Evolutionary conservation across 257 asterid species (phyloP).

Genomic region (Nicotiana paniculata): DNA sequence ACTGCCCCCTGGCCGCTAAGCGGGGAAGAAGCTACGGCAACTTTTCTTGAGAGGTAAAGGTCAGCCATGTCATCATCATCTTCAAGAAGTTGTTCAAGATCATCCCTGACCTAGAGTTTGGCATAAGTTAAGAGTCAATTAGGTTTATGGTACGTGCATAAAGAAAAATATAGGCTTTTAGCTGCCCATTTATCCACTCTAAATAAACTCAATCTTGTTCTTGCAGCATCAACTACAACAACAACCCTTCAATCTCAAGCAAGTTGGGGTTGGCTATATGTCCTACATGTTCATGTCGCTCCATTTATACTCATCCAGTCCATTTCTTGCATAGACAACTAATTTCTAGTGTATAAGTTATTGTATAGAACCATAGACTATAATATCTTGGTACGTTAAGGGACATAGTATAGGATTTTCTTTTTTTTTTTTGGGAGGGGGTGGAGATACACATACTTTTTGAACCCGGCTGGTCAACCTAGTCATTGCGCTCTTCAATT

Average conservation of each 20-base stretch:
- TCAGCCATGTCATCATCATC: slow-evolving; percentile 90
- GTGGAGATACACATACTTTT: slow-evolving; percentile 36
- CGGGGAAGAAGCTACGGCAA: slow-evolving; percentile 33
- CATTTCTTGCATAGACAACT: neutral
- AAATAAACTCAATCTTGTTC: neutral
- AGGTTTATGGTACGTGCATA: neutral
- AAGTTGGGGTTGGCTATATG: no score
- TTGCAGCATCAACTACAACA: no score
- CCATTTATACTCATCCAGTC: no score
- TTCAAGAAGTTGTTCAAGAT: slow-evolving; percentile 77
- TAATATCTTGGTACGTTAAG: neutral
- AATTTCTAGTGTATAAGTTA: neutral
- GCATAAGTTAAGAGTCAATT: neutral
- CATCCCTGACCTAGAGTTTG: slow-evolving; percentile 69
- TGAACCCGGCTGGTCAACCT: slow-evolving; percentile 82
- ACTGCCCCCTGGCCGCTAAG: slow-evolving; percentile 27
- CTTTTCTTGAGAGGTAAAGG: slow-evolving; percentile 72
- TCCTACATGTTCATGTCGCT: no score
- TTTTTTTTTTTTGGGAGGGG: no score
- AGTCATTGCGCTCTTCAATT: slow-evolving; percentile 75
- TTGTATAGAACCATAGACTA: neutral
- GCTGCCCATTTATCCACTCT: neutral
- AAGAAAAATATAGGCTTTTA: neutral
- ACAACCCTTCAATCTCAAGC: no score
- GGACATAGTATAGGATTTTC: neutral